Evolutionary conservation across 768 basidiomycete species (phyloP).

Genomic region (Trametes coccinea): DNA sequence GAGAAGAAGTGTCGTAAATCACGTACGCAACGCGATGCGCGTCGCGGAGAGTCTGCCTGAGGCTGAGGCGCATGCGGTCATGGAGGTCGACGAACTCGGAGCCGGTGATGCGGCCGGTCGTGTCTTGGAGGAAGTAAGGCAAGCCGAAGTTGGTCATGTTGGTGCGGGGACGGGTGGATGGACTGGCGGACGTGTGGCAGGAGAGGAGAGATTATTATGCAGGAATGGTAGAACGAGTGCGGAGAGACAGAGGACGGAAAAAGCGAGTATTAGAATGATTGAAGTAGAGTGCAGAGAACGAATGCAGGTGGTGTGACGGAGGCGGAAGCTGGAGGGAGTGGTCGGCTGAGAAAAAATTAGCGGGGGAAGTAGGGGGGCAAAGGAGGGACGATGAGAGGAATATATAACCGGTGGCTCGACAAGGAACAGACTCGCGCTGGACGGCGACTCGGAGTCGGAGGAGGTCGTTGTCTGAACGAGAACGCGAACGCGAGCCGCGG

Average conservation of each 20-base stretch:
- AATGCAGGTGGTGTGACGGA: background rate
- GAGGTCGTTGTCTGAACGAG: conserved; percentile 2
- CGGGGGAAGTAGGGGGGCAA: background rate
- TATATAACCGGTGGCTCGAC: background rate
- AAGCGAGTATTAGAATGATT: background rate
- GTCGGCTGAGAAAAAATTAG: background rate
- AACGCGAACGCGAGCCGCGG: background rate
- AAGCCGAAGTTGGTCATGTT: conserved; percentile 46
- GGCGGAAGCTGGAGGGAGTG: background rate
- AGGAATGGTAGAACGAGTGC: background rate
- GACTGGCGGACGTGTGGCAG: background rate
- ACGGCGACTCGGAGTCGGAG: background rate
- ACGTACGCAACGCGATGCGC: conserved; percentile 48
- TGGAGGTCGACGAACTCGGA: conserved; percentile 65
- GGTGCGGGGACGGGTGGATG: background rate
- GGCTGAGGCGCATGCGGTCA: conserved; percentile 53
- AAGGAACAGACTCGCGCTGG: background rate
- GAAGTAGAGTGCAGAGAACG: background rate
- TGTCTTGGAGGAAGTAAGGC: conserved; percentile 67
- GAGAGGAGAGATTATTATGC: background rate
- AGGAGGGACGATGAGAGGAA: background rate
- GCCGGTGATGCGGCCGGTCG: conserved; percentile 50
- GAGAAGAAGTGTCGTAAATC: conserved; percentile 46
- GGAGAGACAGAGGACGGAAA: background rate
- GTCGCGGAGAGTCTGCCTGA: conserved; percentile 50